Conservation (phyloP, 202 grass and related monocot species). For the Setaria viridis region DNA sequence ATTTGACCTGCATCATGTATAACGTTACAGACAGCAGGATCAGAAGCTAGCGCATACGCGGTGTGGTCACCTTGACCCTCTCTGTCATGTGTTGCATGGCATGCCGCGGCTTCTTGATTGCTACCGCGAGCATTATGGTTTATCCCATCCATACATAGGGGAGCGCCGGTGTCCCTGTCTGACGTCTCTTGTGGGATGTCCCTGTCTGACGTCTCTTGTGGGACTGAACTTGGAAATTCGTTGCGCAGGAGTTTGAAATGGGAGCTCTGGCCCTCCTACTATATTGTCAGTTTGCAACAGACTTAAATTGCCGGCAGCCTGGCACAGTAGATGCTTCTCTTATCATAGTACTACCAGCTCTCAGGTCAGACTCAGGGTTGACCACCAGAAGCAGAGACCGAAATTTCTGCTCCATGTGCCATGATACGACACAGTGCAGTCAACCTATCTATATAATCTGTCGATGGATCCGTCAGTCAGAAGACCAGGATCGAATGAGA, state of each 20-base stretch:
- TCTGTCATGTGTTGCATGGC: not conserved
- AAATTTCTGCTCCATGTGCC: constrained; percentile 40
- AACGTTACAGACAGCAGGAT: not conserved
- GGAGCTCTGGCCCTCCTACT: not conserved
- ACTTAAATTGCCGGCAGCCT: not conserved
- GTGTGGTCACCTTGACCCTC: constrained; percentile 23
- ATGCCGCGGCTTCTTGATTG: not conserved
- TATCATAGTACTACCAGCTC: not conserved
- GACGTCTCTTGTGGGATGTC: constrained; percentile 48
- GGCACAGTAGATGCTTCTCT: not conserved
- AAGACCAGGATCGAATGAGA: constrained; percentile 29
- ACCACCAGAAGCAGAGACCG: constrained; percentile 7
- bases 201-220: constrained; percentile 44
- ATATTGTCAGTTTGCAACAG: constrained; percentile 3
- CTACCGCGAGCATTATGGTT: not conserved
- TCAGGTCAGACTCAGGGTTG: constrained; percentile 29
- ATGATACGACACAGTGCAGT: constrained; percentile 8
- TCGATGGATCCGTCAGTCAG: constrained; percentile 23
- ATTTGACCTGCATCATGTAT: constrained; percentile 15
- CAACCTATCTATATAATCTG: constrained; percentile 28
- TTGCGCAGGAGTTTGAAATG: constrained; percentile 4
- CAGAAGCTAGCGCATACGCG: not conserved
- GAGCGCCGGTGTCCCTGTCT: constrained; percentile 29
- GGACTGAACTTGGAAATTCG: constrained; percentile 41
- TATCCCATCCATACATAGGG: not conserved